Evolutionary conservation across 768 basidiomycete species (phyloP).

Genomic region (Tephrocybe sp.): DNA sequence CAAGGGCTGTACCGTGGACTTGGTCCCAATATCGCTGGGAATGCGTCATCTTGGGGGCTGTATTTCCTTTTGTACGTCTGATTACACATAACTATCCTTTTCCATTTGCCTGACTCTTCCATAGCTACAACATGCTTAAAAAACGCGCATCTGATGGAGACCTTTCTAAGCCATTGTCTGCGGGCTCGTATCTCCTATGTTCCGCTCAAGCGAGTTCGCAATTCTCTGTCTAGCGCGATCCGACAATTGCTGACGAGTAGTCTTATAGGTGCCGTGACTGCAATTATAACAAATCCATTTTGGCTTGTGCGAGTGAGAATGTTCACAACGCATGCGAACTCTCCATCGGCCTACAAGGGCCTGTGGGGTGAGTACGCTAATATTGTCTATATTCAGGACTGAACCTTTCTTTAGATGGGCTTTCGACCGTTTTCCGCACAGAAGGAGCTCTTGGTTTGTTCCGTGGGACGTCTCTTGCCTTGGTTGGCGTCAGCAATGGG

Average conservation of each 20-base stretch:
- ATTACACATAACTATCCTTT: slow-evolving; percentile 4
- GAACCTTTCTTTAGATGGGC: slow-evolving; percentile 45
- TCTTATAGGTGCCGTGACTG: slow-evolving; percentile 81
- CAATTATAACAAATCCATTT: slow-evolving; percentile 93
- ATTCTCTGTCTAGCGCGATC: slow-evolving; percentile 15
- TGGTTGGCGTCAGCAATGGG: slow-evolving; percentile 92
- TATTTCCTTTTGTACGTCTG: slow-evolving; percentile 93
- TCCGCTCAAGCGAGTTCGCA: slow-evolving; percentile 95
- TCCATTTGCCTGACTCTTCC: slow-evolving; percentile 1
- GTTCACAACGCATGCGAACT: slow-evolving; percentile 75
- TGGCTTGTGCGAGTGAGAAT: slow-evolving; percentile 98
- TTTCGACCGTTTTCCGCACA: slow-evolving; percentile 61
- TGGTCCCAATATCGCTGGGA: slow-evolving; percentile 88
- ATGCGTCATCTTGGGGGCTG: slow-evolving; percentile 94
- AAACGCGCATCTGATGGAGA: slow-evolving; percentile 70
- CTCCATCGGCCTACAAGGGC: slow-evolving; percentile 73
- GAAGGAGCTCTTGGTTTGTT: slow-evolving; percentile 85
- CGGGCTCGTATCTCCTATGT: slow-evolving; percentile 80
- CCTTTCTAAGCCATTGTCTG: slow-evolving; percentile 62
- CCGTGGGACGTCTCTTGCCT: slow-evolving; percentile 82
- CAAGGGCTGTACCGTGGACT: slow-evolving; percentile 89
- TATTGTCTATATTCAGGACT: slow-evolving; percentile 1
- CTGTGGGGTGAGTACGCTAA: slow-evolving; percentile 59
- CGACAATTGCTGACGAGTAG: slow-evolving; percentile 7
- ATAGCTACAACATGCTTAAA: slow-evolving; percentile 93